Percentiles rank a stretch among this genome's conserved stretches.
Evolutionary conservation across 768 basidiomycete genomes (phyloP).

Genomic region (Pulveroboletus sp.): DNA sequence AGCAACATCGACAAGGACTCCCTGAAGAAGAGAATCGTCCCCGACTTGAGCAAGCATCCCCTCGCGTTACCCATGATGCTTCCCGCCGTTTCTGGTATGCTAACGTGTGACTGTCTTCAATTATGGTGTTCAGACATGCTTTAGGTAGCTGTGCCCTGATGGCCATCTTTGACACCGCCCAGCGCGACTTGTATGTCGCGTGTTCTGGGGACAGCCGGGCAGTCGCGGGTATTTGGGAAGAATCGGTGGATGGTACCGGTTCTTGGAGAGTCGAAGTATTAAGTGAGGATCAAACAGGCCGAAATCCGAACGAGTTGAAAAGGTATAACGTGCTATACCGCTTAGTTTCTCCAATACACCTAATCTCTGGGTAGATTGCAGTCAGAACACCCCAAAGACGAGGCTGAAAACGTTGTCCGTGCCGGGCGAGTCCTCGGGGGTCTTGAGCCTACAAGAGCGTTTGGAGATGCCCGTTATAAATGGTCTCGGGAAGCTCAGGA

Average conservation of each 20-base stretch:
- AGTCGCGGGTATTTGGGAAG: constrained; percentile 89
- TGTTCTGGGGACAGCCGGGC: constrained; percentile 93
- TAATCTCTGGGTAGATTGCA: constrained; percentile 48
- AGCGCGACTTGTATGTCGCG: constrained; percentile 82
- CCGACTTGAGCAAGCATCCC: constrained; percentile 67
- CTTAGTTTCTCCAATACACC: background rate
- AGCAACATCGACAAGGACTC: constrained; percentile 49
- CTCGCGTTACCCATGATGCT: constrained; percentile 67
- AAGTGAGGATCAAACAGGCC: constrained; percentile 93
- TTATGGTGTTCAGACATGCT: constrained; percentile 11
- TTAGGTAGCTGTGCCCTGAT: constrained; percentile 87
- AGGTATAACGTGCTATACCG: constrained; percentile 46
- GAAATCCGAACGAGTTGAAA: constrained; percentile 78
- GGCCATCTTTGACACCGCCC: constrained; percentile 80
- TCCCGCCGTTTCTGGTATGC: constrained; percentile 71
- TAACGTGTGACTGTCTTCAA: constrained; percentile 3
- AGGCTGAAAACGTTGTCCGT: constrained; percentile 66
- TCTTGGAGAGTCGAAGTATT: constrained; percentile 92
- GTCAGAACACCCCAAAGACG: constrained; percentile 77
- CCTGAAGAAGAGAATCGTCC: constrained; percentile 47
- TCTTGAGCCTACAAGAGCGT: constrained; percentile 81
- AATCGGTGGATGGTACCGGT: constrained; percentile 56
- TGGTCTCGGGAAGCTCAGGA: constrained; percentile 73
- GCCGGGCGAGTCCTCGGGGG: constrained; percentile 83
- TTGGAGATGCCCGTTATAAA: constrained; percentile 89